A percentile compares a stretch with the other conserved stretches of the same genome.
phyloP scores from a whole-genome alignment of 257 asterid genomes.

The Datura wrightii region DNA sequence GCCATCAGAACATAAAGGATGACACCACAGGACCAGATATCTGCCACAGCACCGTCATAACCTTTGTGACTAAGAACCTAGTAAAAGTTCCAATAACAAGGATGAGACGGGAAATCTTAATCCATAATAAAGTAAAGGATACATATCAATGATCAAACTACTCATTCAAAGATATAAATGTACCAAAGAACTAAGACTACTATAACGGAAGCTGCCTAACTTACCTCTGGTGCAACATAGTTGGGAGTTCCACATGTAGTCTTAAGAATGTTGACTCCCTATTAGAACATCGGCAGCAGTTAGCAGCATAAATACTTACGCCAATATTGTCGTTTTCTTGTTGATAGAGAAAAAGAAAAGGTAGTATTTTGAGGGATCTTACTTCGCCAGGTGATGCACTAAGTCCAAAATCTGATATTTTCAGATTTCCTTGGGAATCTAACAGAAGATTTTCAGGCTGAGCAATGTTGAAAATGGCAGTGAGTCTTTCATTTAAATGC shows the following conservation, averaged over 20 bases:
- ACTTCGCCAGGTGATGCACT: conserved; percentile 91
- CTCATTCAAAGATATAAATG: conserved; percentile 10
- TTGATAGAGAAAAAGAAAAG: background rate
- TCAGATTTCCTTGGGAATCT: conserved; percentile 93
- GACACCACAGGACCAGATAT: conserved; percentile 98
- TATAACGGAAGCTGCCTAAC: background rate
- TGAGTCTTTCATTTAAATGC: conserved; percentile 33
- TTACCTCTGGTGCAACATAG: conserved; percentile 99
- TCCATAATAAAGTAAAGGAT: conserved; percentile 9
- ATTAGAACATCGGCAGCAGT: conserved; percentile 37
- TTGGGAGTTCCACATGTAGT: conserved; percentile 99
- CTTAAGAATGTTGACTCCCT: conserved; percentile 89
- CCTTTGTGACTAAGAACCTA: conserved; percentile 98
- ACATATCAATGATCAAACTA: background rate
- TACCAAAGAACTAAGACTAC: conserved; percentile 25
- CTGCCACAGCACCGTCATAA: conserved; percentile 95
- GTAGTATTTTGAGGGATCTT: conserved; percentile 35
- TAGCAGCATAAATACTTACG: conserved; percentile 38
- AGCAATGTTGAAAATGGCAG: conserved; percentile 38
- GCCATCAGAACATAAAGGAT: conserved; percentile 95
- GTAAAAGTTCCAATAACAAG: background rate
- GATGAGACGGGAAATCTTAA: background rate
- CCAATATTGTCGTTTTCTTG: background rate
- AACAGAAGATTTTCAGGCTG: conserved; percentile 98
- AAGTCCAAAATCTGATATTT: conserved; percentile 97